phyloP scores from a whole-genome alignment of 257 asterid genomes.

The Petunia axillaris region DNA sequence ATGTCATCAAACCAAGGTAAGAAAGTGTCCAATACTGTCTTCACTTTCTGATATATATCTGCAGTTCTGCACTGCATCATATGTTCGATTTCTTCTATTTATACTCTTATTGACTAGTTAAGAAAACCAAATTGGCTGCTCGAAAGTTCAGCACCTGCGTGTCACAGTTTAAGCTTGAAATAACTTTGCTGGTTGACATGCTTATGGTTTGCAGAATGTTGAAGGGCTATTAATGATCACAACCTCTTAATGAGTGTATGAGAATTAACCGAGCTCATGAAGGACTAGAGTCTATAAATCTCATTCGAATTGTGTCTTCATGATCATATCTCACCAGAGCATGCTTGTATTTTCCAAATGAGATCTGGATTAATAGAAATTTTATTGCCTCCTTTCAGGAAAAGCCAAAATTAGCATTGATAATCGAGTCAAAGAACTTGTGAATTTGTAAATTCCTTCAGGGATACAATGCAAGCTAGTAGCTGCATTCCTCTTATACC shows the following conservation, averaged over 20 bases:
- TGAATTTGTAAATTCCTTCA: background rate
- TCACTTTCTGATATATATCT: background rate
- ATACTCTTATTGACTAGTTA: background rate
- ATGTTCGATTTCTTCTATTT: background rate
- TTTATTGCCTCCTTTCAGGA: background rate
- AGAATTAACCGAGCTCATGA: background rate
- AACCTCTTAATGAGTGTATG: background rate
- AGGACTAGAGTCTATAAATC: background rate
- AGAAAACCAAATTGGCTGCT: background rate
- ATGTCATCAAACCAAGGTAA: slow-evolving; percentile 81
- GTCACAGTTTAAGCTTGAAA: too few relatives aligned
- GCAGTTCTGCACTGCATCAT: too few relatives aligned
- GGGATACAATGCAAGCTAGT: background rate
- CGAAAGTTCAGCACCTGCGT: too few relatives aligned
- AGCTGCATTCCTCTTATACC: background rate
- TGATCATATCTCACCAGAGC: background rate
- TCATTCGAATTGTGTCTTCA: background rate
- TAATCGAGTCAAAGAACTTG: background rate
- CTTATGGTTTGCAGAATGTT: background rate
- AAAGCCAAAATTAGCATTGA: background rate
- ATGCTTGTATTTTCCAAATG: background rate
- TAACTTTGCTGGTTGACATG: background rate
- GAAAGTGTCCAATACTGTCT: background rate
- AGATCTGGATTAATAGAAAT: background rate
- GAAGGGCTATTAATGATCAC: background rate